phyloP scores from a whole-genome alignment of 805 yeast genomes.

The Starmerella floricola region DNA sequence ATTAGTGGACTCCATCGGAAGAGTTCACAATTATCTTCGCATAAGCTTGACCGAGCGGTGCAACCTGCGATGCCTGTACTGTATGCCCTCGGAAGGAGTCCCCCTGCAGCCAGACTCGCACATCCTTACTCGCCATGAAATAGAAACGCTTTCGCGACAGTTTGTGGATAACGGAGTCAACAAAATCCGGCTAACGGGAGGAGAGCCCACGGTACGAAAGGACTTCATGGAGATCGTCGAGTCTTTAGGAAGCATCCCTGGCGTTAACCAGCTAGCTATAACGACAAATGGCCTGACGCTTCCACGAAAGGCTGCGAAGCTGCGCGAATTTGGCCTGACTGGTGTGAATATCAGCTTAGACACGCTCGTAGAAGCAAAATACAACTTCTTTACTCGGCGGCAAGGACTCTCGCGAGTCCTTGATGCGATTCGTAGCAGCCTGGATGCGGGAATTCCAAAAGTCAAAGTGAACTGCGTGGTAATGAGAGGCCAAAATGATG shows the following conservation, averaged over 20 bases:
- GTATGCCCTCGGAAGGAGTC: constrained; percentile 49
- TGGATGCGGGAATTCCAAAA: constrained; percentile 35
- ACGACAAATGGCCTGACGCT: constrained; percentile 44
- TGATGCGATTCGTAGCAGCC: constrained; percentile 35
- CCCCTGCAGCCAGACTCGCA: constrained; percentile 35
- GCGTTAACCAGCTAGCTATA: constrained; percentile 38
- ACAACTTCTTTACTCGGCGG: constrained; percentile 37
- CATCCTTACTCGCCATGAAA: constrained; percentile 36
- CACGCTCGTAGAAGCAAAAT: constrained; percentile 42
- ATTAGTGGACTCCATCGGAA: constrained; percentile 31
- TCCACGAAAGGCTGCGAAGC: constrained; percentile 36
- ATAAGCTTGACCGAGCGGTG: constrained; percentile 43
- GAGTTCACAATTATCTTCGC: constrained; percentile 40
- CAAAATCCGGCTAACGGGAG: constrained; percentile 44
- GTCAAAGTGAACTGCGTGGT: constrained; percentile 42
- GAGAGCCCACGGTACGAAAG: constrained; percentile 44
- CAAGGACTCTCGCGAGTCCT: constrained; percentile 39
- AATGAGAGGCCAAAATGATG: constrained; percentile 40
- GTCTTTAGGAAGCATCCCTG: constrained; percentile 31
- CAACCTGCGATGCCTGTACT: constrained; percentile 36
- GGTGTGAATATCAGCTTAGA: constrained; percentile 40
- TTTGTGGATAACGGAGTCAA: constrained; percentile 41
- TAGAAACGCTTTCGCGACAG: constrained; percentile 33
- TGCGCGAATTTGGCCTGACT: constrained; percentile 36
- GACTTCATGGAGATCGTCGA: constrained; percentile 38